Base-by-base conservation (phyloP, 2,329 filamentous ascomycete genomes). In the Apiospora sp. region DNA sequence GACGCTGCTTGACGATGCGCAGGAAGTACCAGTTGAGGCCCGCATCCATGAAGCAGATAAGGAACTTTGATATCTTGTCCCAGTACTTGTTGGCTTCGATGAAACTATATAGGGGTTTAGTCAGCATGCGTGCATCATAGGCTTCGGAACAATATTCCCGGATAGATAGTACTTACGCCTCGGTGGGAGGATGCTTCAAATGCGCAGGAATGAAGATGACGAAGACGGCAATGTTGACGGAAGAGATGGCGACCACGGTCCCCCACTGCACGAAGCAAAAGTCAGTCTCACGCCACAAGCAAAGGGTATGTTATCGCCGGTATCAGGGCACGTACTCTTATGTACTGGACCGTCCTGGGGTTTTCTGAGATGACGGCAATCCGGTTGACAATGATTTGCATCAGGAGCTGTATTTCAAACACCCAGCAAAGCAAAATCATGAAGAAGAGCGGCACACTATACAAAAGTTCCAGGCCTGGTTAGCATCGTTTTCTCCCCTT, bases 321-420 rank as follows among this genome's bases (percentile, higher is more conserved):
- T 27, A 58, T 13, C 3, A 8, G 10, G 5, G 12, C n/a, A 68
- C 67, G 12, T 68, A 68, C 67, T 27, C 67, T 87, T 43, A 88
- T 76, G 43, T 73, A 78, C 2, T 71, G 24, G 7, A 82, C 80
- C 19, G 81, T 82, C 0, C 70, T 75, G 4, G 79, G 81, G 73
- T 84, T 78, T 43, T 83, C 82, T 24, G 86, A 81, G 61, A 87
- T 82, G 14, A 88, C 80, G 0, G 82, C 79, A 10, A 87, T 82
- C 51, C 86, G 83, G 74, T 88, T 88, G 74, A 86, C 84, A 75
- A 88, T 86, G 61, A 88, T 88, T 74, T 88, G 86, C 77, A 86
- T 84, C 1, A 88, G 76, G 27, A 86, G 81, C 76, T 87, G 86
- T 13, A 85, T 81, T 75, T 84, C 77, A 34, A 82, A 75, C 13